Conservation (phyloP, 495 filamentous ascomycete species). For the Penicillium nucicola region DNA sequence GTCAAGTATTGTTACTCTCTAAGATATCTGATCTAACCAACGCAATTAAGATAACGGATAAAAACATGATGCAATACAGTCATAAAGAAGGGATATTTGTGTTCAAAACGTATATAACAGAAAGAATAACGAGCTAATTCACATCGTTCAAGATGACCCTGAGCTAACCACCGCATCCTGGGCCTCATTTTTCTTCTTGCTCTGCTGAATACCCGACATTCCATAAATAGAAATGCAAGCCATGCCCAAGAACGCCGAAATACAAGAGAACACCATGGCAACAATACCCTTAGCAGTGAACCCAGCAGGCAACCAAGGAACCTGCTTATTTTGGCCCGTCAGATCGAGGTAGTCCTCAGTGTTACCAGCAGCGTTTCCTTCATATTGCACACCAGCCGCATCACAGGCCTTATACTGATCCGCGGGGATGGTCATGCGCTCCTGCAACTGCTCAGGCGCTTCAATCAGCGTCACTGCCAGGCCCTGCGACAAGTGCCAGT, state of each 20-base stretch:
- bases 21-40: not conserved
- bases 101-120: not conserved
- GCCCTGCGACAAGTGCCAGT: constrained; percentile 57
- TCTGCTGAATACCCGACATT: constrained; percentile 13
- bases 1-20: not conserved
- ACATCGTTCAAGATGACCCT: not conserved
- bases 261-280: constrained; percentile 67
- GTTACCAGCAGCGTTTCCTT: constrained; percentile 78
- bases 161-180: not conserved
- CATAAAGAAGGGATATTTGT: too few relatives aligned
- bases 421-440: constrained; percentile 56
- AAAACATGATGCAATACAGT: too few relatives aligned
- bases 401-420: constrained; percentile 62
- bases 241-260: constrained; percentile 72
- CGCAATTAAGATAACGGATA: too few relatives aligned
- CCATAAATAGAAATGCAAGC: constrained; percentile 68
- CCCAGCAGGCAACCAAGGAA: constrained; percentile 59
- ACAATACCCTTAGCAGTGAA: constrained; percentile 72
- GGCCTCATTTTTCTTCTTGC: constrained; percentile 3
- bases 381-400: constrained; percentile 34
- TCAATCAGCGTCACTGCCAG: constrained; percentile 47
- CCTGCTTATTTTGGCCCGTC: constrained; percentile 54
- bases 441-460: constrained; percentile 61
- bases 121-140: not conserved
- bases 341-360: constrained; percentile 61